Conservation (phyloP, 1,284 basidiomycete genomes). For the Ceratobasidium sp. region DNA sequence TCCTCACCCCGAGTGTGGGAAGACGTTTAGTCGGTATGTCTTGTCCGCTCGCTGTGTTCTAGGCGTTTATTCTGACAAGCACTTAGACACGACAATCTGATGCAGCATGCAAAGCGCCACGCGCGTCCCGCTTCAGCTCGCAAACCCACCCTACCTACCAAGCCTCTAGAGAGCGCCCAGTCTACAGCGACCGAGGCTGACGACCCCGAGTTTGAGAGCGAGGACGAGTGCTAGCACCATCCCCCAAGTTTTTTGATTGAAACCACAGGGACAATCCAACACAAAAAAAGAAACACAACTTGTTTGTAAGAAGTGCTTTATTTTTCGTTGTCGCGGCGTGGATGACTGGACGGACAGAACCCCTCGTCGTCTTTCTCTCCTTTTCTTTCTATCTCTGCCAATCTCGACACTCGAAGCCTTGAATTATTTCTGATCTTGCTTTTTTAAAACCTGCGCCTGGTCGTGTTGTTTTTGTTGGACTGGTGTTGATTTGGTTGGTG, state of each 20-base stretch:
- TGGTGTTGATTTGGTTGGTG: neutral
- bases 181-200: conserved; percentile 68
- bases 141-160: conserved; percentile 1
- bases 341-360: conserved; percentile 36
- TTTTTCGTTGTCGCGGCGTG: conserved; percentile 24
- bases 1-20: conserved; percentile 79
- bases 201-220: conserved; percentile 96
- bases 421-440: neutral
- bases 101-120: conserved; percentile 79
- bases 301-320: conserved; percentile 36
- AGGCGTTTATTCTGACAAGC: neutral
- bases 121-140: conserved; percentile 11
- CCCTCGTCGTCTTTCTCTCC: conserved; percentile 4
- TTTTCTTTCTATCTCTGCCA: neutral
- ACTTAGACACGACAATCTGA: conserved; percentile 72
- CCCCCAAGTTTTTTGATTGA: neutral
- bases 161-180: conserved; percentile 29
- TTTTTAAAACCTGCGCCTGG: neutral
- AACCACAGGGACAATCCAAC: neutral
- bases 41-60: no score
- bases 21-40: conserved; percentile 81
- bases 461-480: neutral
- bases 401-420: conserved; percentile 23
- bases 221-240: conserved; percentile 99
- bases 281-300: no score